These are phyloP conservation scores for Diaporthe citriasiana DNA, from an alignment of 2,329 filamentous ascomycete species.

Conservation along the genomic window DNA sequence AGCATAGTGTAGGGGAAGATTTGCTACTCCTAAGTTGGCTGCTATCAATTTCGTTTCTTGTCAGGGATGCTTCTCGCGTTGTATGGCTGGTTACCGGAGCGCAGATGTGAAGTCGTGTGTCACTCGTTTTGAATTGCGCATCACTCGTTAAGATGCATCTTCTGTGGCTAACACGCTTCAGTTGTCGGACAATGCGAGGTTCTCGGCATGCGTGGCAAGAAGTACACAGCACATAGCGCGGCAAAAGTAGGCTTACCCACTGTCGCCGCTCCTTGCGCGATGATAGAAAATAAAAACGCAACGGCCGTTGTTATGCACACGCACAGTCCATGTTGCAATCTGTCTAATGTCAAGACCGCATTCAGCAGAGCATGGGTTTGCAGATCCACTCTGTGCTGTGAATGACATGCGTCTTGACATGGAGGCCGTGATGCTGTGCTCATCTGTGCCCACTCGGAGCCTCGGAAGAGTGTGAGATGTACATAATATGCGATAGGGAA, in stretches of 20 bases:
- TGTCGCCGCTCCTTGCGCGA: background rate
- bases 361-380: background rate
- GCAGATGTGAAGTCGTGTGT: background rate
- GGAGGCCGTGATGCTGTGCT: background rate
- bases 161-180: background rate
- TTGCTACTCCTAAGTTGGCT: background rate
- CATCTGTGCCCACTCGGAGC: background rate
- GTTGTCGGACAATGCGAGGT: background rate
- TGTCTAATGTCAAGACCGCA: background rate
- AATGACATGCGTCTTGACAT: background rate
- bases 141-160: background rate
- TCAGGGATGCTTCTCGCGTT: background rate
- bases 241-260: background rate
- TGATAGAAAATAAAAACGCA: background rate
- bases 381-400: background rate
- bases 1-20: background rate
- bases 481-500: background rate
- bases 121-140: background rate
- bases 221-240: background rate
- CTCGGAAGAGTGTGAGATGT: too few relatives aligned
- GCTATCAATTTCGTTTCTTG: background rate
- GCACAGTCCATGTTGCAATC: background rate
- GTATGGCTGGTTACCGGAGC: background rate
- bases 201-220: background rate
- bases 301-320: background rate